These are phyloP conservation scores for Ogataea nakhonphanomensis DNA, from an alignment of 805 yeast genomes.

Conservation along the genomic window DNA sequence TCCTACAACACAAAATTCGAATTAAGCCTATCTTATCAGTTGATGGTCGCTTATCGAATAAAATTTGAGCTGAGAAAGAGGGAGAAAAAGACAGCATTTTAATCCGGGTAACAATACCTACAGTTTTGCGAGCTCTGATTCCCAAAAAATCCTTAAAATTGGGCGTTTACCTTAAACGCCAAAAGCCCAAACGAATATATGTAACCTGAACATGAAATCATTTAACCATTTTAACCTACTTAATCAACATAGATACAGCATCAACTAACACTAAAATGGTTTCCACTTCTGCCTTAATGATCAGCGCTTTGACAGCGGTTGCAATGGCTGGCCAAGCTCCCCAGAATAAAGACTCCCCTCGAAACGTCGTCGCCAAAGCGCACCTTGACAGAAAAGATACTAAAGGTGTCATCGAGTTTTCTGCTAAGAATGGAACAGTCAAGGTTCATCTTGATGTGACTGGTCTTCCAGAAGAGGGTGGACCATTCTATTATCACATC, in stretches of 20 bases:
- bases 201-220: no score
- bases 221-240: no score
- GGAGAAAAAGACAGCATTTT: neutral
- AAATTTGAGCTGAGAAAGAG: neutral
- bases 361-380: constrained; percentile 51
- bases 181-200: no score
- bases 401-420: constrained; percentile 56
- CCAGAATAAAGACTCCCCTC: constrained; percentile 46
- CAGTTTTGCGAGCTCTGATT: no score
- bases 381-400: constrained; percentile 46
- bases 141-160: neutral
- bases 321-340: constrained; percentile 46
- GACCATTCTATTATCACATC: constrained; percentile 68
- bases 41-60: constrained; percentile 5
- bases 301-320: constrained; percentile 14
- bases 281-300: constrained; percentile 13
- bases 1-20: no score
- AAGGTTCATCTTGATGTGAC: constrained; percentile 68
- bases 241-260: constrained; percentile 4
- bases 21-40: constrained; percentile 8
- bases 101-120: constrained; percentile 4
- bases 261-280: constrained; percentile 16
- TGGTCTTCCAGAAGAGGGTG: constrained; percentile 63
- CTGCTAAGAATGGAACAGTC: constrained; percentile 55
- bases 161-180: constrained; percentile 6